These are phyloP conservation scores for Aquilaria yunnanensis DNA, from an alignment of 345 rosid species.

Conservation along the genomic window DNA sequence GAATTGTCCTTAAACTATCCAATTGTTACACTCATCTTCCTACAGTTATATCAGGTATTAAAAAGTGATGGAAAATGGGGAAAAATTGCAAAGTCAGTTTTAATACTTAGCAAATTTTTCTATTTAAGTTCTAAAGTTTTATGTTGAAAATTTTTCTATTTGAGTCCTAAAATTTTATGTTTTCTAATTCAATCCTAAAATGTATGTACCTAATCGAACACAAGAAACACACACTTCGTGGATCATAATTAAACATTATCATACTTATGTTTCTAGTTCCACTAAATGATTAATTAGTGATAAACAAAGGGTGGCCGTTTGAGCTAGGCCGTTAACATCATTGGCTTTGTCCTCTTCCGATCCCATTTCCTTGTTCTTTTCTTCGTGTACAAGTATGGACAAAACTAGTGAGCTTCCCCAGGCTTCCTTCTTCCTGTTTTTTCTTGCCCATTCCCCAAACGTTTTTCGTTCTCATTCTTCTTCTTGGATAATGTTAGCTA, in stretches of 20 bases:
- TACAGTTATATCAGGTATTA: no score
- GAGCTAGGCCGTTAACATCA: conserved; percentile 21
- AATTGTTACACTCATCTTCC: no score
- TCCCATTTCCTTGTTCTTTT: conserved; percentile 1
- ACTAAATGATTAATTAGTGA: conserved; percentile 4
- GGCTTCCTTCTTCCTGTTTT: conserved; percentile 6
- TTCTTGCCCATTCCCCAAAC: conserved; percentile 6
- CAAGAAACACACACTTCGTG: background rate
- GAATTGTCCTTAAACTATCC: no score
- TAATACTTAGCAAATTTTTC: no score
- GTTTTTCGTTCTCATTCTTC: conserved; percentile 2
- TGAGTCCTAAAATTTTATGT: no score
- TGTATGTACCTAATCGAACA: background rate
- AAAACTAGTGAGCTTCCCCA: conserved; percentile 4
- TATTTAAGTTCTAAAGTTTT: no score
- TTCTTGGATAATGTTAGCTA: conserved; percentile 14
- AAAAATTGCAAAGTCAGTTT: no score
- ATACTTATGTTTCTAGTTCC: conserved; percentile 4
- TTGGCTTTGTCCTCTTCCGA: conserved; percentile 4
- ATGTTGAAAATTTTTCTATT: no score
- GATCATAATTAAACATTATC: background rate
- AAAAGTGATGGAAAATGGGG: no score
- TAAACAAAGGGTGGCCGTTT: conserved; percentile 1
- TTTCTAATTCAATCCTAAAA: no score
- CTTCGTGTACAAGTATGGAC: conserved; percentile 9